These are phyloP conservation scores for Tulasnella calospora DNA, from an alignment of 768 basidiomycete species.

Conservation along the genomic window DNA sequence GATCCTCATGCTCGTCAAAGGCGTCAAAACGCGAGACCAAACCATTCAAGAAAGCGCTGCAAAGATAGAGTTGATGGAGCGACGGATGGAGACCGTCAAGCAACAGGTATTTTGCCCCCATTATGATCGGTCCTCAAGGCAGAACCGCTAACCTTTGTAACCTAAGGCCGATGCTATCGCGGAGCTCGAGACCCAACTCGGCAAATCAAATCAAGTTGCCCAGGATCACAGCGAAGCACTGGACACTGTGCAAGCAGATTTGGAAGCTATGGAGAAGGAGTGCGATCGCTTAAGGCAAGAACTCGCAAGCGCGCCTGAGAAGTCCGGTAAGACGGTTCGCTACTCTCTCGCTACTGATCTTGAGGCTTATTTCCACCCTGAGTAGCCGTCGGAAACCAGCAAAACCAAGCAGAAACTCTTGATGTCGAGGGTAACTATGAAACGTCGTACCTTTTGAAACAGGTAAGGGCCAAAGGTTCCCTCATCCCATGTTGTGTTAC, in stretches of 20 bases:
- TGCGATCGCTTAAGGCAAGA: conserved; percentile 73
- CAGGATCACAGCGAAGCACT: conserved; percentile 87
- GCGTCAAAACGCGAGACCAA: conserved; percentile 75
- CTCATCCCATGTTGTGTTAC: conserved; percentile 7
- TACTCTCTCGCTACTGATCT: background rate
- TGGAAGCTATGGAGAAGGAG: conserved; percentile 83
- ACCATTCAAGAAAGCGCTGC: conserved; percentile 79
- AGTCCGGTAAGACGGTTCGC: conserved; percentile 52
- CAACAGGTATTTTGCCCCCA: conserved; percentile 49
- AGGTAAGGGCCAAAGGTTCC: conserved; percentile 46
- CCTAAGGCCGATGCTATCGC: conserved; percentile 62
- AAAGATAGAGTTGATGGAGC: conserved; percentile 93
- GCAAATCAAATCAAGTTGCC: conserved; percentile 81
- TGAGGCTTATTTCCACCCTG: background rate
- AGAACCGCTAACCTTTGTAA: background rate
- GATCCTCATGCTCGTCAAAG: conserved; percentile 79
- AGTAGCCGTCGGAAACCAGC: conserved; percentile 47
- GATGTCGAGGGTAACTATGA: conserved; percentile 77
- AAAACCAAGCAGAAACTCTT: conserved; percentile 53
- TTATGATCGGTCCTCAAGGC: background rate
- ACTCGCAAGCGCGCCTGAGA: conserved; percentile 55
- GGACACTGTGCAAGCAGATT: conserved; percentile 84
- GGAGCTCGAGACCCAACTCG: conserved; percentile 74
- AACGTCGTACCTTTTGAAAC: conserved; percentile 81
- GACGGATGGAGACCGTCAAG: conserved; percentile 84